Evolutionary conservation across 208 protist genomes (phyloP).

Genomic region (Acanthamoeba pearcei): DNA sequence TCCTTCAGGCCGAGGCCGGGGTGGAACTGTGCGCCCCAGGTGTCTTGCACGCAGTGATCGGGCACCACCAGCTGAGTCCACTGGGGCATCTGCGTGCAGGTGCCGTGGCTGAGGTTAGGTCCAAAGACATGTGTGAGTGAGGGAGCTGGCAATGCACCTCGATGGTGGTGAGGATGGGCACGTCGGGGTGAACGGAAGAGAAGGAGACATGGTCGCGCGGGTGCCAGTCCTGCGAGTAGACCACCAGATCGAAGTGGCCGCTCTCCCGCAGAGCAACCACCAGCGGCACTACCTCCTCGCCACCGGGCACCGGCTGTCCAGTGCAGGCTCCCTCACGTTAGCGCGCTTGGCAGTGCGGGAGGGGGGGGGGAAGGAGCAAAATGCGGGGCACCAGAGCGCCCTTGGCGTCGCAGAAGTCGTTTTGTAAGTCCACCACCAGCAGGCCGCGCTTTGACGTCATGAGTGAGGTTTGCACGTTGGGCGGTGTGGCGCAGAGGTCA

Average conservation of each 20-base stretch:
- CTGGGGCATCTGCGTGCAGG: slow-evolving; percentile 12
- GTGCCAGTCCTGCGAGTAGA: slow-evolving; percentile 89
- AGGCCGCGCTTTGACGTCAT: slow-evolving; percentile 76
- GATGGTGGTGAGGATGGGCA: slow-evolving; percentile 75
- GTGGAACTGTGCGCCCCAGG: slow-evolving; percentile 85
- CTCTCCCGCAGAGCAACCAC: slow-evolving; percentile 81
- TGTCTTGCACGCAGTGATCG: slow-evolving; percentile 88
- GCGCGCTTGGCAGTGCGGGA: neutral
- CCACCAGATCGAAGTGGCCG: slow-evolving; percentile 83
- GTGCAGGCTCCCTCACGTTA: neutral
- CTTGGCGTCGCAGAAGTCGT: slow-evolving; percentile 85
- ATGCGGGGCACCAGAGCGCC: slow-evolving; percentile 3
- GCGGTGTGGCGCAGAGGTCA: neutral
- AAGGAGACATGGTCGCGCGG: slow-evolving; percentile 87
- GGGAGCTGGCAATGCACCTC: neutral
- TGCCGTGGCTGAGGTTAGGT: neutral
- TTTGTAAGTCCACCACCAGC: slow-evolving; percentile 88
- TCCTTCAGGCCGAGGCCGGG: slow-evolving; percentile 37
- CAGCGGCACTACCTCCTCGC: slow-evolving; percentile 70
- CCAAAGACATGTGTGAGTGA: neutral
- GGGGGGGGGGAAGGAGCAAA: neutral
- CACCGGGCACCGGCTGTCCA: slow-evolving; percentile 30
- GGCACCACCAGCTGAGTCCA: slow-evolving; percentile 88
- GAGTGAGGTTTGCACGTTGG: neutral
- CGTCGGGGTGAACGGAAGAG: slow-evolving; percentile 80